Evolutionary conservation across 768 basidiomycete genomes (phyloP), one percentile per base, ranked within the genome.

Genomic region (Fomitopsis serialis): DNA sequence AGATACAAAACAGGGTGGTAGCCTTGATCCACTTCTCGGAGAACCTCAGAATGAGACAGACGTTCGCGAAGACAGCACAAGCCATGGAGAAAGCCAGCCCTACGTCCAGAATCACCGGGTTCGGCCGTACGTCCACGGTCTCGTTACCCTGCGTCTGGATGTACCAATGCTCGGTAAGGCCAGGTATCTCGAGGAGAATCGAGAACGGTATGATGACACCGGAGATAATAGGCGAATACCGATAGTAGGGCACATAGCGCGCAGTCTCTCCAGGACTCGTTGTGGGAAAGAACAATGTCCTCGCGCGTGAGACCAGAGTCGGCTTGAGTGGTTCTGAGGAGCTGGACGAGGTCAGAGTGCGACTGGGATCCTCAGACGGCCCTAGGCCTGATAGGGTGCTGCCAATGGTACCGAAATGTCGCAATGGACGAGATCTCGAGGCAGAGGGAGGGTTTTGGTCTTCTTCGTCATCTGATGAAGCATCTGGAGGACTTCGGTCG

Each of bases 151-250:
- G 68, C 0, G 80, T 88, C 6, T 76, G 76, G 53, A 86, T 77
- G 57, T 84, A 89, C 89, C 87, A 89, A 49, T 78, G 76, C 54
- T 82, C 84, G 1, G 88, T 92, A 11, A 92, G 68, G 15, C 86
- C 85, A 0, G 91, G 91, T 25, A 93, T 88, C 60, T 87, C 86
- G 27, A 92, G 74, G n/a, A 93, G 74, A 46, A 92, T 87, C 17
- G 85, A 79, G 61, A 93, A 89, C 0, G 88, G 86, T 35, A 88
- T 80, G 55, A 83, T 65, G 37, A 86, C 73, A 19, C 84, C 85
- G 13, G 87, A 81, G 9, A 89, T 53, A 40, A 89, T 82, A 0
- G 87, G 87, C 4, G 81, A 68, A 48, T 71, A 71, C 17, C 89
- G 82, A 63, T 85, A 86, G 48, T 79, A 78, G 22, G 84, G 82